A percentile compares a stretch with the other conserved stretches of the same genome.
Evolutionary conservation across 2,329 filamentous ascomycete genomes (phyloP).

Genomic region (Emydomyces testavorans): DNA sequence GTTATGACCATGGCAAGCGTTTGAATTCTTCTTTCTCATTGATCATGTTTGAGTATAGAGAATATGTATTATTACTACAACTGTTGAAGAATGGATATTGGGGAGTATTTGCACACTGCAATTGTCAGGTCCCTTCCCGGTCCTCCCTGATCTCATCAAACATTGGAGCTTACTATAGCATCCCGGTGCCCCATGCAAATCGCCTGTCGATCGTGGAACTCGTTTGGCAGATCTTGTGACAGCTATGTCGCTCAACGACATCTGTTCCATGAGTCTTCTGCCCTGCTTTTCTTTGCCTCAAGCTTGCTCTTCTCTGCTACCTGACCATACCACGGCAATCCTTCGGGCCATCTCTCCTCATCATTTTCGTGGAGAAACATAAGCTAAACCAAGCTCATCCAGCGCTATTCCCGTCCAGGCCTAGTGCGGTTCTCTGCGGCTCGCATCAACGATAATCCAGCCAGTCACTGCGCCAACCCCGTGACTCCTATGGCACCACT

Average conservation of each 20-base stretch:
- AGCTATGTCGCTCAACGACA: background rate
- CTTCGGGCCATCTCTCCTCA: background rate
- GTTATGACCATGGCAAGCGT: conserved; percentile 9
- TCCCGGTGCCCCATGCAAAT: too few species aligned
- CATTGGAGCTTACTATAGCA: too few species aligned
- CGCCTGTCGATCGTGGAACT: background rate
- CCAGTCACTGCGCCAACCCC: background rate
- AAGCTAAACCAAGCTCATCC: background rate
- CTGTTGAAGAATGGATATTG: conserved; percentile 4
- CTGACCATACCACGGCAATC: background rate
- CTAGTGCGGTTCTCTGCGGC: background rate
- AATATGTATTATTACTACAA: conserved; percentile 9
- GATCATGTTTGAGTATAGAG: conserved; percentile 1
- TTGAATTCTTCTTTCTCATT: background rate
- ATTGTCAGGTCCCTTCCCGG: background rate
- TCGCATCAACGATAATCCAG: conserved; percentile 7
- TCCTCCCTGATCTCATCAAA: background rate
- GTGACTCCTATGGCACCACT: conserved; percentile 1
- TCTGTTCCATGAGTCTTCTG: background rate
- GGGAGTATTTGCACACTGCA: conserved; percentile 5
- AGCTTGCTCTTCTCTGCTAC: background rate
- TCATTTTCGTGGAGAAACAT: background rate
- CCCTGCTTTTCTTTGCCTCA: background rate
- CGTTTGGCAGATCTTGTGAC: background rate
- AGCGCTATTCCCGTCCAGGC: background rate